These are phyloP conservation scores for Trichoderma sp. DNA, from an alignment of 2,329 filamentous ascomycete genomes.

Conservation along the genomic window DNA sequence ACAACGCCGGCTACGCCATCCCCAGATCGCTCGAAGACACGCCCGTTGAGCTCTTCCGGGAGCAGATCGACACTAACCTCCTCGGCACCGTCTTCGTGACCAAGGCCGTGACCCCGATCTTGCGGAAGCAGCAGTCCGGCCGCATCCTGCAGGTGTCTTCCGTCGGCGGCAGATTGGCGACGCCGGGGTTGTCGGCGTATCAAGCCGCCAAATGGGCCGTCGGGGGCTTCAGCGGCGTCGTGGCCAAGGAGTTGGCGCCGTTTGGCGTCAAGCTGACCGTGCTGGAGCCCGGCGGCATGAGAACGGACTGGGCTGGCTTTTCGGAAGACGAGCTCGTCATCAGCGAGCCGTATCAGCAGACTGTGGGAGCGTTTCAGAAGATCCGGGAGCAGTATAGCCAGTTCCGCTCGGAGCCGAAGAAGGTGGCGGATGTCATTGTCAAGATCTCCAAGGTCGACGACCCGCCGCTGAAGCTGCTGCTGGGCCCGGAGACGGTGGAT, in stretches of 20 bases:
- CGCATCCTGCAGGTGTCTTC: constrained; percentile 47
- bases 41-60: constrained; percentile 50
- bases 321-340: constrained; percentile 36
- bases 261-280: constrained; percentile 46
- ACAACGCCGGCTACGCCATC: constrained; percentile 64
- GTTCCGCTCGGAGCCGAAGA: constrained; percentile 30
- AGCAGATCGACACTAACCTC: constrained; percentile 62
- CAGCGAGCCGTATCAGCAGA: constrained; percentile 42
- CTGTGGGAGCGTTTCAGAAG: constrained; percentile 39
- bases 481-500: constrained; percentile 38
- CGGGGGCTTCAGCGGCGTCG: constrained; percentile 42
- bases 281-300: constrained; percentile 46
- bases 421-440: constrained; percentile 38
- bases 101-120: constrained; percentile 42
- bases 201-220: constrained; percentile 47
- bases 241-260: constrained; percentile 42
- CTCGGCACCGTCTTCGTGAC: constrained; percentile 60
- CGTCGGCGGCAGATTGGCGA: constrained; percentile 42
- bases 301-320: constrained; percentile 44
- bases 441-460: constrained; percentile 36
- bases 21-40: constrained; percentile 56
- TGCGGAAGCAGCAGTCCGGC: constrained; percentile 38
- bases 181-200: constrained; percentile 42
- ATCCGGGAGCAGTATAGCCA: constrained; percentile 17
- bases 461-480: constrained; percentile 39